Percentiles rank a stretch among this genome's conserved stretches.
These are phyloP conservation scores for Oryza brachyantha DNA, from an alignment of 176 grass and related monocot species.

Conservation along the genomic window DNA sequence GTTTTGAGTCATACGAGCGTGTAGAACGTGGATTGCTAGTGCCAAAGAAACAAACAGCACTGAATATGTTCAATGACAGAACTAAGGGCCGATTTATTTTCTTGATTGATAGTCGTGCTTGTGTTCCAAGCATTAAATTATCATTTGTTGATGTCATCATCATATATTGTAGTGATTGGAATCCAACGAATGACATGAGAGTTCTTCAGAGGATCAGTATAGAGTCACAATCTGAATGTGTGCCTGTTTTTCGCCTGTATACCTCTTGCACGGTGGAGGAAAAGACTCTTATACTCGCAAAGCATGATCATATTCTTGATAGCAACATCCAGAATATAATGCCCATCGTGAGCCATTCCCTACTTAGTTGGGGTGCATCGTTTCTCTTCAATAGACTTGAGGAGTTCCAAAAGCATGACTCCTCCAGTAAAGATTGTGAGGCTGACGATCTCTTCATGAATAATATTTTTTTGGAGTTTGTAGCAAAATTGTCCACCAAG, in stretches of 20 bases:
- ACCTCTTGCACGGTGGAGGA: constrained; percentile 82
- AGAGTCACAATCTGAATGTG: constrained; percentile 47
- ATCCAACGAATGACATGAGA: constrained; percentile 78
- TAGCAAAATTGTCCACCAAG: constrained; percentile 37
- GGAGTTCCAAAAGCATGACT: constrained; percentile 43
- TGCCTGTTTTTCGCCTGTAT: constrained; percentile 76
- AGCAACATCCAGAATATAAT: constrained; percentile 65
- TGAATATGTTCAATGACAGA: constrained; percentile 91
- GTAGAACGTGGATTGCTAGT: constrained; percentile 59
- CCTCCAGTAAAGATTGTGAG: constrained; percentile 35
- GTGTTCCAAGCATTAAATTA: constrained; percentile 80
- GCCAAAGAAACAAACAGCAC: constrained; percentile 60
- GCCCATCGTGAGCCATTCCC: constrained; percentile 60
- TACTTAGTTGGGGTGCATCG: constrained; percentile 86
- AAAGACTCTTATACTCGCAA: constrained; percentile 76
- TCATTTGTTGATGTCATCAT: constrained; percentile 79
- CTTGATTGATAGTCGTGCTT: constrained; percentile 79
- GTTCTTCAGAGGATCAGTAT: constrained; percentile 70
- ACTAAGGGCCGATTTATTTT: constrained; percentile 77
- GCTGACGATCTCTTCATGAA: constrained; percentile 45
- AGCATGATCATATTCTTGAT: constrained; percentile 61
- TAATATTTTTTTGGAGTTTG: constrained; percentile 46
- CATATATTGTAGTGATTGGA: constrained; percentile 88
- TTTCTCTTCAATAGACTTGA: constrained; percentile 67
- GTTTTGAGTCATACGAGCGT: constrained; percentile 74